Base-by-base conservation (phyloP, 257 asterid species). In the Solanum sitiens region DNA sequence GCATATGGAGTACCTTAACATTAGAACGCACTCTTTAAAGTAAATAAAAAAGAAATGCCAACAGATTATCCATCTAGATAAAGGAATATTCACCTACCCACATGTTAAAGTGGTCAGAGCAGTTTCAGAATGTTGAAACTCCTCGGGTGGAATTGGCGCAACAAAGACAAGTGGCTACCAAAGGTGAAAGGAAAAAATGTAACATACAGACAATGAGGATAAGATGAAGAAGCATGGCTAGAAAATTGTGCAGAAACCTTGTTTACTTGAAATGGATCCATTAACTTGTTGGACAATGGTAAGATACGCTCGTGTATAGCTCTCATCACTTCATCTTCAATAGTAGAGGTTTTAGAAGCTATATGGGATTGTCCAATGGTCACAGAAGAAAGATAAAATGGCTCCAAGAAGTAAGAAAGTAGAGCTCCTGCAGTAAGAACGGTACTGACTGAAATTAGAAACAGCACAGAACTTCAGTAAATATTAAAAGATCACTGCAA, bases 71-170 rank as follows among this genome's bases (percentile, higher is more conserved):
- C 70, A 30, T 37, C 70, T 5, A 63, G 47, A 73, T 33, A 23
- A 63, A 73, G 59, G 23, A 35, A 23, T 8, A 33, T 25, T 23
- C 11, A 65, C 94, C 45, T 90, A 95, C 98, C 98, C 98, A 91
- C 99, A 97, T 63, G 98, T 97, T 90, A 95, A 88, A 88, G 99
- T 94, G 86, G 91, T 94, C 86, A 92, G 91, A 87, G 99, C 98
- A 88, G 98, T 94, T 92, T 94, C 96, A 70, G 95, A 92, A 88
- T 95, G 98, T 91, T 94, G 98, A 92, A 97, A 95, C 90, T 95
- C 97, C 91, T 84, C 86, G 15, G 98, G 93, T 61, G 99, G 98
- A 82, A 90, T 87, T 11, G 98, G 94, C 86, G 98, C 98, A 25
- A 92, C 89, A 75, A 88, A 89, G 87, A 97, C 88, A 53, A 88